Percentiles rank a stretch among this genome's conserved stretches.
phyloP scores from a whole-genome alignment of 148 eudicot genomes.

The Beta vulgaris region DNA sequence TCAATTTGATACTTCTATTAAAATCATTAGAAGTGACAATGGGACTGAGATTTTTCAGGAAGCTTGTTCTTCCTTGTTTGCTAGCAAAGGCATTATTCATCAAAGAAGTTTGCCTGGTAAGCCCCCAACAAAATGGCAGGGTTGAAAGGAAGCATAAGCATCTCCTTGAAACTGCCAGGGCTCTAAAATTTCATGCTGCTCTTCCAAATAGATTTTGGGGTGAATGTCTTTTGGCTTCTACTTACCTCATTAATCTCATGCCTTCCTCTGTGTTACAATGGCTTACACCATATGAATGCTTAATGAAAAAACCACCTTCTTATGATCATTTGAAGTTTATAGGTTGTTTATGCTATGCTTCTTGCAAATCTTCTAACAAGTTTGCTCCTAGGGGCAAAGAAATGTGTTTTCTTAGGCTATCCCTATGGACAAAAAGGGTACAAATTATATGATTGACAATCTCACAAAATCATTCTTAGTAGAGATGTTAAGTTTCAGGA shows the following conservation, averaged over 20 bases:
- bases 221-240: background rate
- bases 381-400: background rate
- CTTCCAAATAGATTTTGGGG: background rate
- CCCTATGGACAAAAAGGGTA: background rate
- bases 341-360: background rate
- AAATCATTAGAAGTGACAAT: background rate
- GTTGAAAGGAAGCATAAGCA: background rate
- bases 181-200: background rate
- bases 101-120: background rate
- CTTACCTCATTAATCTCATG: background rate
- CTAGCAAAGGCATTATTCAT: background rate
- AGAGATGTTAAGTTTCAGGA: background rate
- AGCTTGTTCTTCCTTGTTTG: background rate
- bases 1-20: too few species aligned
- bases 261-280: background rate
- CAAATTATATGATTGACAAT: background rate
- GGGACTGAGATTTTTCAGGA: background rate
- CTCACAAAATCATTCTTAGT: background rate
- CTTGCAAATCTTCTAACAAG: background rate
- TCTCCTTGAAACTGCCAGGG: background rate
- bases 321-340: background rate
- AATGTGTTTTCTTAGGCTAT: background rate
- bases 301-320: background rate
- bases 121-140: background rate
- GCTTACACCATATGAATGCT: background rate